A percentile compares a stretch with the other conserved stretches of the same genome.
Evolutionary conservation across 208 protist species (phyloP).

Genomic region (Acanthamoeba polyphaga): DNA sequence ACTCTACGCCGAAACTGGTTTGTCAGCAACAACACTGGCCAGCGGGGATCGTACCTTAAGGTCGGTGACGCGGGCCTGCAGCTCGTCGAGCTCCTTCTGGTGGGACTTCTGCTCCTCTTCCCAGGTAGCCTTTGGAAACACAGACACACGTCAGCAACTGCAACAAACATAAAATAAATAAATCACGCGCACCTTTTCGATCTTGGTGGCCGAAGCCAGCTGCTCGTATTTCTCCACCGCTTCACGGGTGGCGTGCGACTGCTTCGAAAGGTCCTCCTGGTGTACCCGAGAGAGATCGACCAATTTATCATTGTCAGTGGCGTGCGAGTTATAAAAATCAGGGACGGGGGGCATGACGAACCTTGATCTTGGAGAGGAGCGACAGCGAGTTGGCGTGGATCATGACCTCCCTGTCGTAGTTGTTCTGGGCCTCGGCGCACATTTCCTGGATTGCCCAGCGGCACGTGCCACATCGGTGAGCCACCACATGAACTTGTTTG

Average conservation of each 20-base stretch:
- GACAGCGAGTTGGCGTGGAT: background rate
- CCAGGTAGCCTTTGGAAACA: background rate
- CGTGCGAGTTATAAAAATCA: too few relatives aligned
- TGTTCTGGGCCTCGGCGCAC: constrained; percentile 37
- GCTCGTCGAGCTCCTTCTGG: background rate
- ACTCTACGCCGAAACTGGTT: background rate
- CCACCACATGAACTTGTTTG: too few relatives aligned
- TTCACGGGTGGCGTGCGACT: background rate
- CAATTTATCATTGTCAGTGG: background rate
- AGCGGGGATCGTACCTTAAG: background rate
- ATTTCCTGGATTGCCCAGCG: background rate
- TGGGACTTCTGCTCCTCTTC: background rate
- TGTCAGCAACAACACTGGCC: background rate
- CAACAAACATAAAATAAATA: background rate
- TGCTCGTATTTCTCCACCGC: constrained; percentile 1
- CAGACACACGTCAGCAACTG: background rate
- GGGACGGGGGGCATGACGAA: too few relatives aligned
- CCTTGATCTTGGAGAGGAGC: background rate
- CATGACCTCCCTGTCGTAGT: background rate
- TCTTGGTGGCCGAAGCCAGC: background rate
- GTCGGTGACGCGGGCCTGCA: background rate
- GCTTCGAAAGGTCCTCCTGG: constrained; percentile 14
- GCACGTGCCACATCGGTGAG: background rate
- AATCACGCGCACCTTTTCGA: background rate
- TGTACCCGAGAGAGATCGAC: too few relatives aligned